Conservation (phyloP, 1,284 basidiomycete genomes). For the Pulchroboletus neoregius region DNA sequence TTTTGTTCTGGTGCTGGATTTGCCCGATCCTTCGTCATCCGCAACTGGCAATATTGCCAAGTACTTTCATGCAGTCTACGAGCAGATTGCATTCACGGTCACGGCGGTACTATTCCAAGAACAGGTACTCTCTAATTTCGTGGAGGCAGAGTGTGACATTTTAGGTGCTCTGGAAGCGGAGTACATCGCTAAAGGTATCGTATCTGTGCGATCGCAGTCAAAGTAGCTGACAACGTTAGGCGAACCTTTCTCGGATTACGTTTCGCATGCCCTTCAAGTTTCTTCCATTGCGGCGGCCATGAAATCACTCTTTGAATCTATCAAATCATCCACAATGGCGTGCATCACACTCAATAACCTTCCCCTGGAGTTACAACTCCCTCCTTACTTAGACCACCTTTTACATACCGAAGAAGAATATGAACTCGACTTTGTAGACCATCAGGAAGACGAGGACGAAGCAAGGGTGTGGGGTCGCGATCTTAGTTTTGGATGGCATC, state of each 20-base stretch:
- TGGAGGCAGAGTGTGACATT: constrained; percentile 71
- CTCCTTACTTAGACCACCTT: constrained; percentile 68
- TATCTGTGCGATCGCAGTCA: not conserved
- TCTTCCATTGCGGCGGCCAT: constrained; percentile 75
- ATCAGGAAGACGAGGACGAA: constrained; percentile 51
- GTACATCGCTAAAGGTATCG: constrained; percentile 54
- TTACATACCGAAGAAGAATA: constrained; percentile 55
- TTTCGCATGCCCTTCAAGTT: constrained; percentile 53
- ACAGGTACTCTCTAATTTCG: constrained; percentile 79
- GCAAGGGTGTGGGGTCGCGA: constrained; percentile 65
- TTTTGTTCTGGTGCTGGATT: constrained; percentile 83
- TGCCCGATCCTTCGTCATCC: constrained; percentile 83
- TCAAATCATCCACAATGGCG: constrained; percentile 68
- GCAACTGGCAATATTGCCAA: constrained; percentile 68
- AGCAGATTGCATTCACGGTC: constrained; percentile 82
- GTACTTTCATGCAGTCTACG: constrained; percentile 83
- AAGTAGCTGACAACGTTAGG: constrained; percentile 37
- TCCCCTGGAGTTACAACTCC: constrained; percentile 77
- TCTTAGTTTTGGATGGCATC: constrained; percentile 63
- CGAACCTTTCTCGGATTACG: constrained; percentile 52
- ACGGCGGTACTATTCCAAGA: constrained; percentile 87
- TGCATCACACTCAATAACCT: constrained; percentile 73
- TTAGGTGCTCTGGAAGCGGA: constrained; percentile 69
- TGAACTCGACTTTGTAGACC: constrained; percentile 39
- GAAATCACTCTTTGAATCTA: constrained; percentile 69